A percentile compares a stretch with the other conserved stretches of the same genome.
phyloP scores from a whole-genome alignment of 2,329 filamentous ascomycete species.

The Cryphonectria japonica region DNA sequence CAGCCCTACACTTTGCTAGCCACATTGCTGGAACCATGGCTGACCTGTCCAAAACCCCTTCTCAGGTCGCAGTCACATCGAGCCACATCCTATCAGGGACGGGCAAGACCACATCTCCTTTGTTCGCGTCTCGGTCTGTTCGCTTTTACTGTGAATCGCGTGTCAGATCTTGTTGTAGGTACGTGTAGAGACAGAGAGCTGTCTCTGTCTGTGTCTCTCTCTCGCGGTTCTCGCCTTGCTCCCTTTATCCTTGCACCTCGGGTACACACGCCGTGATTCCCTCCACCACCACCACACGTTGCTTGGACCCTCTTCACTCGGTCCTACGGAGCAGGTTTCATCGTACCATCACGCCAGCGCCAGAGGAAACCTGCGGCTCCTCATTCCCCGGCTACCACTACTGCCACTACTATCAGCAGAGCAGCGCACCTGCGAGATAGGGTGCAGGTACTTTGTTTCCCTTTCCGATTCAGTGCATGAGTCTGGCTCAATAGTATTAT shows the following conservation, averaged over 20 bases:
- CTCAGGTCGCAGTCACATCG: background rate
- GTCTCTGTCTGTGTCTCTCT: background rate
- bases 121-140: background rate
- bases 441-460: background rate
- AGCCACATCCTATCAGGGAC: background rate
- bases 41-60: background rate
- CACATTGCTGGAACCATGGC: background rate
- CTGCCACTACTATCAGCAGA: background rate
- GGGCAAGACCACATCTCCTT: background rate
- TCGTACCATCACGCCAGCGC: conserved; percentile 6
- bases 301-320: conserved; percentile 22
- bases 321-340: conserved; percentile 28
- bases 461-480: background rate
- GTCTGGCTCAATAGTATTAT: background rate
- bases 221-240: background rate
- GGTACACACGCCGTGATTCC: background rate
- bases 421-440: background rate
- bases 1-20: background rate
- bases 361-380: conserved; percentile 9
- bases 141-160: background rate
- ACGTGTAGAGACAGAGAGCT: background rate
- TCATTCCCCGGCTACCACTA: conserved; percentile 6
- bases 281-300: background rate
- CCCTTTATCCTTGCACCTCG: conserved; percentile 24
- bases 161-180: background rate